Percentiles rank a stretch among this genome's conserved stretches.
These are phyloP conservation scores for Golubevia pallescens DNA, from an alignment of 1,284 basidiomycete genomes.

Conservation along the genomic window DNA sequence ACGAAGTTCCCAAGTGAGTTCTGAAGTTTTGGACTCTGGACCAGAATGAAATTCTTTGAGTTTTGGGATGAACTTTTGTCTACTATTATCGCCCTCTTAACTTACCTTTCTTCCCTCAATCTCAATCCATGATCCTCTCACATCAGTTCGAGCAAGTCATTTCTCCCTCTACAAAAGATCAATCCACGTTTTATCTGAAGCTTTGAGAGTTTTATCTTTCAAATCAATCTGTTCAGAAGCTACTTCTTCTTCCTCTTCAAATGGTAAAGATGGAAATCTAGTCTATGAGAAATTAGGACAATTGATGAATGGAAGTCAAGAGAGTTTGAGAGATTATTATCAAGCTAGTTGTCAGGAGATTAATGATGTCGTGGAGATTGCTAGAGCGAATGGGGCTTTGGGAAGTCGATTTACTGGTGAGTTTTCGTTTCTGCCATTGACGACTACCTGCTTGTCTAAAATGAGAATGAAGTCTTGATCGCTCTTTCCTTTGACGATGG, in stretches of 20 bases:
- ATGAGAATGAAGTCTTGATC: background rate
- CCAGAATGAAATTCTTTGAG: background rate
- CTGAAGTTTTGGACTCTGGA: background rate
- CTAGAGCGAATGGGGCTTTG: constrained; percentile 41
- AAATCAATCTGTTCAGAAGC: constrained; percentile 22
- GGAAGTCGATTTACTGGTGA: constrained; percentile 47
- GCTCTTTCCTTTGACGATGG: background rate
- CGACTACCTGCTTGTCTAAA: too few relatives aligned
- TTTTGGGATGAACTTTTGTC: too few relatives aligned
- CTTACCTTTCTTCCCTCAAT: background rate
- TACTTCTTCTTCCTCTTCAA: background rate
- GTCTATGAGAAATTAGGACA: constrained; percentile 39
- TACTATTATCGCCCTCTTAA: too few relatives aligned
- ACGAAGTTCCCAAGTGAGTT: constrained; percentile 35
- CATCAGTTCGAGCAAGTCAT: constrained; percentile 36
- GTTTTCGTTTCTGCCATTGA: too few relatives aligned
- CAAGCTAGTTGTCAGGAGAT: constrained; percentile 54
- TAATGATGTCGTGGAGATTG: constrained; percentile 42
- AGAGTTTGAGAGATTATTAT: constrained; percentile 41
- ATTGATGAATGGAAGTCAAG: constrained; percentile 51
- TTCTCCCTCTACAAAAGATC: constrained; percentile 44
- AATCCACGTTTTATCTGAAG: constrained; percentile 54
- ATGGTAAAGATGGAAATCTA: background rate
- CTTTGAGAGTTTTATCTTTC: constrained; percentile 48
- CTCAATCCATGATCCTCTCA: background rate